Conservation (phyloP, 768 basidiomycete genomes). For the Trametes gibbosa region DNA sequence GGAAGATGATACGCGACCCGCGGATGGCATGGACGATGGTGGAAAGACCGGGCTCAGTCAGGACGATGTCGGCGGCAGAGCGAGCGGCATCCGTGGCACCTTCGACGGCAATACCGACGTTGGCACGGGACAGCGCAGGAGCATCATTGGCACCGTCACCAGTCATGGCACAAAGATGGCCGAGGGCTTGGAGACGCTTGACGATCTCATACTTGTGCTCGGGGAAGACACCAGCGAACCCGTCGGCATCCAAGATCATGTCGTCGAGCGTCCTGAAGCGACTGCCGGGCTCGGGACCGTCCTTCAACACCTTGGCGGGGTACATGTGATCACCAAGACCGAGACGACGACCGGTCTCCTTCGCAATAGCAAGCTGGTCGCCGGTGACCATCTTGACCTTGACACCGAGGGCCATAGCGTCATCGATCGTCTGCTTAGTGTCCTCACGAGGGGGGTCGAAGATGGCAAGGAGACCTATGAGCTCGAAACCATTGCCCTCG, state of each 20-base stretch:
- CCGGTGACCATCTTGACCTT: slow-evolving; percentile 99
- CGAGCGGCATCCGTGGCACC: slow-evolving; percentile 99
- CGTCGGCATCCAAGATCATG: slow-evolving; percentile 99
- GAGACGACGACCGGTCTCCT: slow-evolving; percentile 98
- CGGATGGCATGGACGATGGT: slow-evolving; percentile 99
- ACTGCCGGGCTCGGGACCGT: slow-evolving; percentile 85
- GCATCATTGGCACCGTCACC: slow-evolving; percentile 99
- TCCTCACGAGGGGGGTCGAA: slow-evolving; percentile 98
- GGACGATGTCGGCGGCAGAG: slow-evolving; percentile 96
- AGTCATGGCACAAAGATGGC: slow-evolving; percentile 97
- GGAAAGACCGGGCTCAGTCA: slow-evolving; percentile 97
- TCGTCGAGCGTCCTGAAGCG: slow-evolving; percentile 86
- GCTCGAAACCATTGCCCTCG: slow-evolving; percentile 95
- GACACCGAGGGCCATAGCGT: slow-evolving; percentile 93
- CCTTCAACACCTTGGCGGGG: slow-evolving; percentile 97
- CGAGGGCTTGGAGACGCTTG: slow-evolving; percentile 95
- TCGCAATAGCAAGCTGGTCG: slow-evolving; percentile 99
- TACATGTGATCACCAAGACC: slow-evolving; percentile 99
- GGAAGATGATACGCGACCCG: slow-evolving; percentile 98
- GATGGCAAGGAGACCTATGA: slow-evolving; percentile 95
- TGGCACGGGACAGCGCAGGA: slow-evolving; percentile 95
- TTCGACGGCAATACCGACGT: slow-evolving; percentile 99
- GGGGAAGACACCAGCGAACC: slow-evolving; percentile 98
- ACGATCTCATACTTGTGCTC: slow-evolving; percentile 99
- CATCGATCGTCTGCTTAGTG: slow-evolving; percentile 98